Conservation (phyloP, 345 rosid genomes). For the Carallia brachiata region DNA sequence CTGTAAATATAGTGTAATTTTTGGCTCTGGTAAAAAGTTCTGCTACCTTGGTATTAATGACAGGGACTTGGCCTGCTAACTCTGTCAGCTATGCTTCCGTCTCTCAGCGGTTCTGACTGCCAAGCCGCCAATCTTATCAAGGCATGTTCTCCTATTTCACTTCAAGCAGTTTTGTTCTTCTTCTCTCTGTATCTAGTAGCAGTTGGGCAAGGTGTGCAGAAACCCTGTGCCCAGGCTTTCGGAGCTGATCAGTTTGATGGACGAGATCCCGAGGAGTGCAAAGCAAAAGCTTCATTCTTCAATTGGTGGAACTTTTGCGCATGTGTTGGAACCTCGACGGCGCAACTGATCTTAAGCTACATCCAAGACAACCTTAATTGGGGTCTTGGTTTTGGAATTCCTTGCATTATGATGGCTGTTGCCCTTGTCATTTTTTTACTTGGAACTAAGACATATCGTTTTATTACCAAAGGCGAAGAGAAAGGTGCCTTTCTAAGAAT, state of each 20-base stretch:
- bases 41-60: too few relatives aligned
- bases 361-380: constrained; percentile 21
- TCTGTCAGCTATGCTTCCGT: constrained; percentile 14
- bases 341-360: constrained; percentile 8
- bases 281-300: constrained; percentile 14
- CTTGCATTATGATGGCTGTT: constrained; percentile 7
- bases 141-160: constrained; percentile 6
- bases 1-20: not conserved
- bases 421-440: constrained; percentile 9
- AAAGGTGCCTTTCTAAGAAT: constrained; percentile 7
- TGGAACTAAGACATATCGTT: constrained; percentile 15
- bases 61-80: constrained; percentile 22
- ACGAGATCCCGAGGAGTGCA: constrained; percentile 6
- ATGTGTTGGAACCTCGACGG: not conserved
- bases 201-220: constrained; percentile 20
- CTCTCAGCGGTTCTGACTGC: not conserved
- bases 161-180: constrained; percentile 13
- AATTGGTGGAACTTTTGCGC: constrained; percentile 15
- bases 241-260: constrained; percentile 26
- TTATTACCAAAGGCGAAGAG: not conserved
- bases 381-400: constrained; percentile 22
- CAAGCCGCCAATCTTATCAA: not conserved
- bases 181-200: constrained; percentile 24
- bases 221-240: constrained; percentile 18
- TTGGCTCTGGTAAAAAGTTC: not conserved